Evolutionary conservation across 1,284 basidiomycete species (phyloP).

Genomic region (Cutaneotrichosporon daszewskae): DNA sequence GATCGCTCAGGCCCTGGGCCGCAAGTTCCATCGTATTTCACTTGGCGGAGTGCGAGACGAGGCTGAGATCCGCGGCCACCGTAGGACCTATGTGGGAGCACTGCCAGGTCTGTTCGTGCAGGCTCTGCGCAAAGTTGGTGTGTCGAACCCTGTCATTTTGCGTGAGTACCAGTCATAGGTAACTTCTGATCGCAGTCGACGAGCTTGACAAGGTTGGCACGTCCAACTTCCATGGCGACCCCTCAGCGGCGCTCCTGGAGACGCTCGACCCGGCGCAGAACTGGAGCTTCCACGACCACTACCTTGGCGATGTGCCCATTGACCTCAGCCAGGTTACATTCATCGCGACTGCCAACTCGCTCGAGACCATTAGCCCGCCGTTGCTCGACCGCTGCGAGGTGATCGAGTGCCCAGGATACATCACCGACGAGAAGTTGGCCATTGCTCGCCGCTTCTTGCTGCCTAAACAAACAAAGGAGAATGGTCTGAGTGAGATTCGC

Average conservation of each 20-base stretch:
- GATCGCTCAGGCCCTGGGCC: slow-evolving; percentile 34
- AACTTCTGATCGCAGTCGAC: slow-evolving; percentile 53
- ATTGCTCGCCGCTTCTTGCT: slow-evolving; percentile 86
- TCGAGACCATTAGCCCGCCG: slow-evolving; percentile 92
- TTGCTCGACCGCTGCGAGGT: slow-evolving; percentile 94
- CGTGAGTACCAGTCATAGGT: slow-evolving; percentile 37
- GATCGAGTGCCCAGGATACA: slow-evolving; percentile 90
- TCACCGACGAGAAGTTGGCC: slow-evolving; percentile 86
- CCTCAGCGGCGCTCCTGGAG: slow-evolving; percentile 86
- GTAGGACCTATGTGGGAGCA: slow-evolving; percentile 75
- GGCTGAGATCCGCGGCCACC: slow-evolving; percentile 95
- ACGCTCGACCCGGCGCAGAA: slow-evolving; percentile 99
- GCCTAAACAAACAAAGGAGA: slow-evolving; percentile 86
- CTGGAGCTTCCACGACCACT: slow-evolving; percentile 84
- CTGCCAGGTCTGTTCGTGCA: slow-evolving; percentile 96
- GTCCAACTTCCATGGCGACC: slow-evolving; percentile 62
- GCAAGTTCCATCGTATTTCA: slow-evolving; percentile 63
- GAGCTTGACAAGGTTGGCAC: slow-evolving; percentile 79
- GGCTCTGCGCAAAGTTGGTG: slow-evolving; percentile 88
- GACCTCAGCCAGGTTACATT: slow-evolving; percentile 92
- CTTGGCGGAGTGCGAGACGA: slow-evolving; percentile 94
- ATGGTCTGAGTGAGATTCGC: slow-evolving; percentile 71
- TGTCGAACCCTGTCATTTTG: slow-evolving; percentile 89
- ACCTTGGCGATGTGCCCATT: slow-evolving; percentile 82
- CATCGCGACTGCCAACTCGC: slow-evolving; percentile 75